Evolutionary conservation across 306 rosid genomes (phyloP).

Genomic region (Fragaria vesca): DNA sequence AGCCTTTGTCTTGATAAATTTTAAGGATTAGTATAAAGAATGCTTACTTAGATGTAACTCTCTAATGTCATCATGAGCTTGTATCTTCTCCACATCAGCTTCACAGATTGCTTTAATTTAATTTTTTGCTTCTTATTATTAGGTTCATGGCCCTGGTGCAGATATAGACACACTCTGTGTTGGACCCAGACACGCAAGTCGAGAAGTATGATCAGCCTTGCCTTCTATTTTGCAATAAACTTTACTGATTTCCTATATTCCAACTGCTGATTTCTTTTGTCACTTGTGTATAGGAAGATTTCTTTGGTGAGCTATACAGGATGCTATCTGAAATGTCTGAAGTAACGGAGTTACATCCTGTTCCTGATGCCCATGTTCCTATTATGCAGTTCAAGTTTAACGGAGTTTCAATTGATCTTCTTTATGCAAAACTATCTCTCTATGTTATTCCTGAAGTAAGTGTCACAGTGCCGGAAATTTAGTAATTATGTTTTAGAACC

Average conservation of each 20-base stretch:
- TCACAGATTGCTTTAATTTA: not conserved
- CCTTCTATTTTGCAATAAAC: conserved; percentile 15
- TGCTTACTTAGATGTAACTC: conserved; percentile 2
- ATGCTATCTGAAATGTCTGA: conserved; percentile 88
- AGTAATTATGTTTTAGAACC: not conserved
- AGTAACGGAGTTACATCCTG: conserved; percentile 91
- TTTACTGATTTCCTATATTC: conserved; percentile 11
- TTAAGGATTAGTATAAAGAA: not conserved
- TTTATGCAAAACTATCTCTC: conserved; percentile 82
- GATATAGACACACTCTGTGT: conserved; percentile 97
- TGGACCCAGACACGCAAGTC: conserved; percentile 92
- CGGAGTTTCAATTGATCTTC: conserved; percentile 89
- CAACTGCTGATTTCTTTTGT: conserved; percentile 27
- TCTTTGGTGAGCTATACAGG: conserved; percentile 78
- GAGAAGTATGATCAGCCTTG: conserved; percentile 59
- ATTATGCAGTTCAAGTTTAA: conserved; percentile 72
- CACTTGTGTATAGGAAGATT: conserved; percentile 68
- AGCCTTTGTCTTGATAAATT: not conserved
- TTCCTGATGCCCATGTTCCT: conserved; percentile 96
- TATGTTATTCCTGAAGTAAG: conserved; percentile 97
- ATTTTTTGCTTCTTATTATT: conserved; percentile 20
- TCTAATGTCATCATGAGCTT: not conserved
- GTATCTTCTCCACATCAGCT: not conserved
- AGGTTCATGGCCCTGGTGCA: conserved; percentile 99
- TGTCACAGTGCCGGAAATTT: conserved; percentile 3